Conservation (phyloP, 345 rosid genomes). For the Populus ilicifolia region DNA sequence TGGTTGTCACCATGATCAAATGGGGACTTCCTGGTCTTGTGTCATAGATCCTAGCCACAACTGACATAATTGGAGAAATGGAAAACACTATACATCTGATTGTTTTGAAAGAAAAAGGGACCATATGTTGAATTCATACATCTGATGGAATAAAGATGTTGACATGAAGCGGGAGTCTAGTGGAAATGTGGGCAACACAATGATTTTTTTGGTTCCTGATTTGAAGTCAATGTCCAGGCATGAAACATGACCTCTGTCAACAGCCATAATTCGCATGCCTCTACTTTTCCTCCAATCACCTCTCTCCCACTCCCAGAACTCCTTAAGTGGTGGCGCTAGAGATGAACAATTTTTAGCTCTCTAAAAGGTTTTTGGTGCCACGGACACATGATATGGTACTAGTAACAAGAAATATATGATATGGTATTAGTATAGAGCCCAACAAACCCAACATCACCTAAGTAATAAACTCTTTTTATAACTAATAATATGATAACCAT, state of each 20-base stretch:
- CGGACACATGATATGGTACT: conserved; percentile 5
- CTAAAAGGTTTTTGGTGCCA: conserved; percentile 37
- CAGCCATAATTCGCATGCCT: conserved; percentile 74
- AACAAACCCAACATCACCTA: no score
- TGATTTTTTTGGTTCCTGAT: conserved; percentile 52
- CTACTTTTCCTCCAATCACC: conserved; percentile 95
- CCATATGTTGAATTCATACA: conserved; percentile 59
- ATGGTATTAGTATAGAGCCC: no score
- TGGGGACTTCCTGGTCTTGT: conserved; percentile 48
- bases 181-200: conserved; percentile 84
- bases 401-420: no score
- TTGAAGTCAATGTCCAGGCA: conserved; percentile 65
- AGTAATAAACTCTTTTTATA: no score
- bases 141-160: conserved; percentile 46
- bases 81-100: conserved; percentile 85
- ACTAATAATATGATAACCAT: no score
- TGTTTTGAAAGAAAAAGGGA: conserved; percentile 72
- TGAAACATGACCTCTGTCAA: conserved; percentile 87
- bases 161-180: conserved; percentile 91
- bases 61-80: conserved; percentile 49
- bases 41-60: conserved; percentile 78
- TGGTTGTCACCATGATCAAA: conserved; percentile 63
- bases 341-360: conserved; percentile 52
- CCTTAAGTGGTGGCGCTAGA: conserved; percentile 45
- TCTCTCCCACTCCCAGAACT: conserved; percentile 99